Base-by-base conservation (phyloP, 2,329 filamentous ascomycete genomes). In the Alternaria triticina region DNA sequence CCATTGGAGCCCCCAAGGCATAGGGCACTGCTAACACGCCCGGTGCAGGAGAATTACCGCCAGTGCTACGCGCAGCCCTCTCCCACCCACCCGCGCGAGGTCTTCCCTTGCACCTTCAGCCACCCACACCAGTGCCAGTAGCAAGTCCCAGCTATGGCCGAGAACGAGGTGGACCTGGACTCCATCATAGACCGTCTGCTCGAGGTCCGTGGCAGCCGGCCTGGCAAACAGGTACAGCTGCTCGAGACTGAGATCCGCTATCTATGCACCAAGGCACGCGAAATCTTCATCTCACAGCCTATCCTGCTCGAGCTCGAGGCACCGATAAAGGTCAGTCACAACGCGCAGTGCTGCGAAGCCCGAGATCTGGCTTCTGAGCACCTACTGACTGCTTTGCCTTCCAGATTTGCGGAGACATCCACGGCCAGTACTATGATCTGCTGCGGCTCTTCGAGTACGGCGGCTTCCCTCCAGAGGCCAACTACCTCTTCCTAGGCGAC, bases 221-320 rank as follows among this genome's bases (percentile, higher is more conserved):
- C 96, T 62, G 96, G 96, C 77, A 99, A 99, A 87, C 96, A 98
- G 85, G 96, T 99, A 59, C 95, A 98, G 85, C 89, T 99, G 73
- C 87, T 97, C 71, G 96, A 99, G 83, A 90, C 93, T 66, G 96
- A 98, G 85, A 99, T 99, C 75, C 91, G 95, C 80, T 97, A 90
- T 83, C 89, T 99, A 71, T 99, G 96, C 89, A 97, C 95, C 81
- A 98, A 98, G 86, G 94, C 95, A 68, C 91, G 96, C 72, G 96
- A 99, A 86, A 98, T 99, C 77, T 98, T 99, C 87, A 98, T 99
- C 83, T 97, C 94, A 67, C 96, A 99, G 86, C 96, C 96, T 71
- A 98, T 98, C 78, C 86, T 99, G 73, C 89, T 99, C 72, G 96
- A 99, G 86, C 89, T 99, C 54, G 96, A 98, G 84, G 96, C 96